These are phyloP conservation scores for Candida endomychidarum DNA, from an alignment of 805 yeast species.

Conservation along the genomic window DNA sequence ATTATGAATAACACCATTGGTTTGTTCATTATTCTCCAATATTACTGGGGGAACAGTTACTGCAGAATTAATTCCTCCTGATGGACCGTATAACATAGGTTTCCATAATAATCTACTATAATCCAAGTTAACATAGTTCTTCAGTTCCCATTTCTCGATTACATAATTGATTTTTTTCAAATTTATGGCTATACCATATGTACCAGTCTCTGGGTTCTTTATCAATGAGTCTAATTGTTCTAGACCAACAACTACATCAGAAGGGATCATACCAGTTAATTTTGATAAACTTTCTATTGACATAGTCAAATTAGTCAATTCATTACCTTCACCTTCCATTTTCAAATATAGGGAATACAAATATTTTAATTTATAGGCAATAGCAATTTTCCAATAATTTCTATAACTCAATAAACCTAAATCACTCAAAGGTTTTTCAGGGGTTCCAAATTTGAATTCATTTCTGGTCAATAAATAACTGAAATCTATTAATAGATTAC, in stretches of 20 bases:
- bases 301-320: constrained; percentile 20
- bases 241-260: constrained; percentile 83
- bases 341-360: constrained; percentile 22
- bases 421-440: constrained; percentile 91
- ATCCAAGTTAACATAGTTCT: constrained; percentile 52
- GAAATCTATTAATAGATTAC: constrained; percentile 83
- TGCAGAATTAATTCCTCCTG: constrained; percentile 77
- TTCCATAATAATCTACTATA: constrained; percentile 69
- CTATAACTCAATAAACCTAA: constrained; percentile 83
- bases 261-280: constrained; percentile 79
- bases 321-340: background rate
- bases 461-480: constrained; percentile 75
- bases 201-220: constrained; percentile 41
- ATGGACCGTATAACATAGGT: constrained; percentile 79
- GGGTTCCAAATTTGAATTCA: constrained; percentile 84
- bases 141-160: constrained; percentile 52
- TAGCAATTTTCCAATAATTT: constrained; percentile 76
- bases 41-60: constrained; percentile 21
- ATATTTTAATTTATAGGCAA: constrained; percentile 48
- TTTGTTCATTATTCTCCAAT: background rate
- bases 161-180: constrained; percentile 40
- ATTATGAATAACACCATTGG: constrained; percentile 27
- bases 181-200: constrained; percentile 57
- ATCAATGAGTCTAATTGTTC: constrained; percentile 71
- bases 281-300: constrained; percentile 64